A percentile compares a stretch with the other conserved stretches of the same genome.
Evolutionary conservation across 768 basidiomycete genomes (phyloP).

Genomic region (Russula earlei): DNA sequence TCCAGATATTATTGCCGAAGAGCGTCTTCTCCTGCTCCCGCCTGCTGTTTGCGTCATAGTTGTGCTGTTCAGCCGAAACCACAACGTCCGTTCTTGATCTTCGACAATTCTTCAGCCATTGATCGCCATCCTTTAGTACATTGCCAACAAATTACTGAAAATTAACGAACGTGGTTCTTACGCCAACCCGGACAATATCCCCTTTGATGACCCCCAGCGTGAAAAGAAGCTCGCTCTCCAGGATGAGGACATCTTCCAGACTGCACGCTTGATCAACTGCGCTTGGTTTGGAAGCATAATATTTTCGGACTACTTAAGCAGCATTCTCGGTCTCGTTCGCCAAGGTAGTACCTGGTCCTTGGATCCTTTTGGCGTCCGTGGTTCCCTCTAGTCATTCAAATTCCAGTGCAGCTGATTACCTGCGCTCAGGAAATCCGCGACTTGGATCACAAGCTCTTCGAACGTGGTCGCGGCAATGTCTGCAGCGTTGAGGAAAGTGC

Average conservation of each 20-base stretch:
- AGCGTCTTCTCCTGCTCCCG: constrained; percentile 66
- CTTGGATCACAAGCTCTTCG: constrained; percentile 54
- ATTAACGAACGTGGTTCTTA: constrained; percentile 72
- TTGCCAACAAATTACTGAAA: constrained; percentile 64
- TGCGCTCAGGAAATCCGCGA: constrained; percentile 51
- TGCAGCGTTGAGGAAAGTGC: constrained; percentile 65
- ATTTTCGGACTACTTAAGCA: constrained; percentile 78
- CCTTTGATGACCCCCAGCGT: constrained; percentile 21
- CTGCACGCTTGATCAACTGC: constrained; percentile 66
- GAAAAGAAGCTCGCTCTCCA: constrained; percentile 28
- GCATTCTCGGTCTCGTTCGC: constrained; percentile 67
- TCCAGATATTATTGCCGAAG: constrained; percentile 72
- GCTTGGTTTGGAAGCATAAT: constrained; percentile 71
- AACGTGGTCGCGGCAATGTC: constrained; percentile 72
- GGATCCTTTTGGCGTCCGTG: constrained; percentile 56
- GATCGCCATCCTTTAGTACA: constrained; percentile 44
- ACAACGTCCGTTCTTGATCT: constrained; percentile 48
- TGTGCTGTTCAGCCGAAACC: constrained; percentile 75
- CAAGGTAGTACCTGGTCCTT: constrained; percentile 63
- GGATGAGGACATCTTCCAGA: constrained; percentile 68
- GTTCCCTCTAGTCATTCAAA: background rate
- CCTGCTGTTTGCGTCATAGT: constrained; percentile 67
- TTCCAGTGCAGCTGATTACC: background rate
- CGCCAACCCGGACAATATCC: constrained; percentile 42
- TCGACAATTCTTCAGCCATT: background rate